Percentiles rank a stretch among this genome's conserved stretches.
Evolutionary conservation across 1,139 yeast genomes (phyloP).

Genomic region (Lodderomyces jiufengensis): DNA sequence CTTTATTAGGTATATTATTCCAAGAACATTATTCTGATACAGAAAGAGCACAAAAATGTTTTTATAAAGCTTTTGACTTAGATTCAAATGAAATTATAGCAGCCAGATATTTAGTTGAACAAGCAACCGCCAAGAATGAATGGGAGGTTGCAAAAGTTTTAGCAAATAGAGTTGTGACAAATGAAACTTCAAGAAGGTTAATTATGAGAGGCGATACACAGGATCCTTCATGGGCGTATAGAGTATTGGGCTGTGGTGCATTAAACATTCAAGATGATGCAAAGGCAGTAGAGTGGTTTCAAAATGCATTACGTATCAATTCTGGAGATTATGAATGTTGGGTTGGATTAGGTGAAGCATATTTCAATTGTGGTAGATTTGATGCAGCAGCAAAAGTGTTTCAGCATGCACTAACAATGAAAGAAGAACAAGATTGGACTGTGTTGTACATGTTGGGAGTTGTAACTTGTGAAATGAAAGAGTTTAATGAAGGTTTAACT

Average conservation of each 20-base stretch:
- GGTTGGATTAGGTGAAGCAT: slow-evolving; percentile 95
- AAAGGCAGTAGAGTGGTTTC: slow-evolving; percentile 86
- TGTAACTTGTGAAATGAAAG: slow-evolving; percentile 47
- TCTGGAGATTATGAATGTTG: slow-evolving; percentile 74
- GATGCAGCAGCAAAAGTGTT: slow-evolving; percentile 88
- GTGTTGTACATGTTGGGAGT: slow-evolving; percentile 66
- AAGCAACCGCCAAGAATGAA: slow-evolving; percentile 61
- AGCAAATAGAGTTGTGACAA: slow-evolving; percentile 58
- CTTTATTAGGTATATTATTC: slow-evolving; percentile 75
- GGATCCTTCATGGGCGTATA: slow-evolving; percentile 74
- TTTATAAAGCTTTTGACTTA: slow-evolving; percentile 83
- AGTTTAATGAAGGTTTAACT: slow-evolving; percentile 33
- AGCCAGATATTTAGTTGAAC: slow-evolving; percentile 67
- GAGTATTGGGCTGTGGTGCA: slow-evolving; percentile 78
- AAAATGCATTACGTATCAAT: slow-evolving; percentile 71
- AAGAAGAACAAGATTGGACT: slow-evolving; percentile 43
- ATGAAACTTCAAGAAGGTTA: slow-evolving; percentile 55
- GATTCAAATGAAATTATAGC: slow-evolving; percentile 74
- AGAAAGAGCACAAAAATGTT: slow-evolving; percentile 78
- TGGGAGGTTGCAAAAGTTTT: slow-evolving; percentile 86
- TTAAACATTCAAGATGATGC: slow-evolving; percentile 71
- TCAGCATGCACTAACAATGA: slow-evolving; percentile 54
- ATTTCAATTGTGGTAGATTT: slow-evolving; percentile 75
- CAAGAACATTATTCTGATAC: slow-evolving; percentile 53
- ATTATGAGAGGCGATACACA: slow-evolving; percentile 34